phyloP scores from a whole-genome alignment of 2,329 filamentous ascomycete species.

The Phaeoacremonium minimum region DNA sequence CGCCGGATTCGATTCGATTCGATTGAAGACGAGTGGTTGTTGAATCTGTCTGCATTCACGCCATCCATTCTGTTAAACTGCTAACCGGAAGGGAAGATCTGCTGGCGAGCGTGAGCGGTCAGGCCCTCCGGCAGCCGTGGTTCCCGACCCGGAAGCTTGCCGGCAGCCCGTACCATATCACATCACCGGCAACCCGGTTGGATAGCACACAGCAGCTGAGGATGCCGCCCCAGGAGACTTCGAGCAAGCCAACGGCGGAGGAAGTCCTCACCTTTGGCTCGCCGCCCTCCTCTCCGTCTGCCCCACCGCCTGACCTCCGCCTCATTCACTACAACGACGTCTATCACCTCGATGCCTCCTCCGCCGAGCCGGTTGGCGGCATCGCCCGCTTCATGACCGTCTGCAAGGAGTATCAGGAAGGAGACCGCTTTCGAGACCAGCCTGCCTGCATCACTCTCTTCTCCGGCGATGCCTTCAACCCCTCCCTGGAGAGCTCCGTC shows the following conservation, averaged over 20 bases:
- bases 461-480: slow-evolving; percentile 90
- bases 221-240: slow-evolving; percentile 7
- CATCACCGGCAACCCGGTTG: background rate
- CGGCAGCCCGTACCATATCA: too few species aligned
- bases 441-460: slow-evolving; percentile 73
- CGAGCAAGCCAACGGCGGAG: slow-evolving; percentile 7
- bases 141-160: too few species aligned
- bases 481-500: slow-evolving; percentile 80
- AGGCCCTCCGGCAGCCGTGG: too few species aligned
- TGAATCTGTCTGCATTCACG: too few species aligned
- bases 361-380: slow-evolving; percentile 79
- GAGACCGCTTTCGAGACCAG: slow-evolving; percentile 56
- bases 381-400: slow-evolving; percentile 76
- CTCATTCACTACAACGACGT: slow-evolving; percentile 91
- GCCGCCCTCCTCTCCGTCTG: slow-evolving; percentile 40
- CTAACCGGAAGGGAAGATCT: too few species aligned
- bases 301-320: slow-evolving; percentile 62
- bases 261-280: slow-evolving; percentile 23
- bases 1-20: too few species aligned
- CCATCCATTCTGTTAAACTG: too few species aligned
- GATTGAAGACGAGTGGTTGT: too few species aligned
- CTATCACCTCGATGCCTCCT: slow-evolving; percentile 75
- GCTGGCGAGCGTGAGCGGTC: too few species aligned
- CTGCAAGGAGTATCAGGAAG: slow-evolving; percentile 67
- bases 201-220: background rate